Base-by-base conservation (phyloP, 2,329 filamentous ascomycete species). In the Colletotrichum sublineola region DNA sequence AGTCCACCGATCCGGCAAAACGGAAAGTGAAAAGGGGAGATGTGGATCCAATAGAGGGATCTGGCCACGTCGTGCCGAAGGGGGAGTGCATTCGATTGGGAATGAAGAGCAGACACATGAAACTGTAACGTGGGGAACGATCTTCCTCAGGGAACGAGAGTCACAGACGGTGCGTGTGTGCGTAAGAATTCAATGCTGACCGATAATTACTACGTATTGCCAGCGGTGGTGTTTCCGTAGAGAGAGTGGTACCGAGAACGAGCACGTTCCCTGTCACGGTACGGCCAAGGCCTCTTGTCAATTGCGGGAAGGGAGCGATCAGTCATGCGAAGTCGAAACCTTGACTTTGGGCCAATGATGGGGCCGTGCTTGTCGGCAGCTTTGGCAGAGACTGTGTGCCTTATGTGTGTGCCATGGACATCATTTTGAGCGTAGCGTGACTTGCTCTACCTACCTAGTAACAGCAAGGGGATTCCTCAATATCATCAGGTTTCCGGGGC, bases 241-340 rank as follows among this genome's bases (percentile, higher is more conserved):
- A 31, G 31, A 57, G 29, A 44, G 31, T n/a, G 29, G 31, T 52
- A 33, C 40, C 14, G 15, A 6, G 24, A 44, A 31, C 65, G 57
- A 68, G 36, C 64, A 48, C 60, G 52, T 69, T 72, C 66, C 60
- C 55, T 55, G 66, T 36, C 52, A 53, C 60, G 31, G 46, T 40
- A 60, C 55, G 58, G 33, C 65, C 40, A 64, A 40, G 55, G n/a
- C 38, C 53, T 40, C 60, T 61, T 64, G 53, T 63, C 69, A 63
- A 69, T 64, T 60, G 69, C 68, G 68, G 68, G 68, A 55, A 71
- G 64, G 68, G 68, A 71, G 68, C 57, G 52, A 63, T 68, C 65
- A 63, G 42, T 68, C 58, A 63, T 63, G 50, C 68, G 52, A 68
- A 40, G 38, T 50, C 65, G 60, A 60, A 64, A 64, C 66, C 40